Percentiles rank a stretch among this genome's conserved stretches.
Evolutionary conservation across 2,329 filamentous ascomycete species (phyloP).

Genomic region (Pseudocercospora fijiensis): DNA sequence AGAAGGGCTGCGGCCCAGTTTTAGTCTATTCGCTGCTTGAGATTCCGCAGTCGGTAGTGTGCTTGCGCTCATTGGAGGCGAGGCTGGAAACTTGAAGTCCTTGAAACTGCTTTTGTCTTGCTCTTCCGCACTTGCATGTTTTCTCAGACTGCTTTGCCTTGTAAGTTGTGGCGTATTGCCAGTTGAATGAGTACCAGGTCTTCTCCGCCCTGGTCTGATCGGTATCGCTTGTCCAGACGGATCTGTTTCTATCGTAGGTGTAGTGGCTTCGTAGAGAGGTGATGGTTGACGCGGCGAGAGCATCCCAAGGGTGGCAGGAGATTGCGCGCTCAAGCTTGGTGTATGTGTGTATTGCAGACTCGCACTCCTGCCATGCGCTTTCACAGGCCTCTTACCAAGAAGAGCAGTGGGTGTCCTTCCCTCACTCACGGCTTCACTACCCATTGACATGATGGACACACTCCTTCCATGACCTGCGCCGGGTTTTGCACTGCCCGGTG

Average conservation of each 20-base stretch:
- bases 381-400: constrained; percentile 49
- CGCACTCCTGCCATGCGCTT: constrained; percentile 72
- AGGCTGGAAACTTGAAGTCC: constrained; percentile 35
- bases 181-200: constrained; percentile 35
- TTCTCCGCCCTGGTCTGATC: constrained; percentile 27
- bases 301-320: constrained; percentile 18
- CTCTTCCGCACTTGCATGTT: constrained; percentile 16
- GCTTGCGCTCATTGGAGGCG: constrained; percentile 24
- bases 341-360: constrained; percentile 75
- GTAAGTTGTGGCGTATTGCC: constrained; percentile 33
- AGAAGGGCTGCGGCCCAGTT: constrained; percentile 33
- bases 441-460: constrained; percentile 52
- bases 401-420: constrained; percentile 17
- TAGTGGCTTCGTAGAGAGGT: constrained; percentile 43
- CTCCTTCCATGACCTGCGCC: constrained; percentile 48
- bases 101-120: constrained; percentile 18
- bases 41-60: constrained; percentile 21
- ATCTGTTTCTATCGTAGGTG: constrained; percentile 33
- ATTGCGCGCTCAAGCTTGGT: constrained; percentile 40
- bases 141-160: constrained; percentile 23
- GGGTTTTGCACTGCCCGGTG: constrained; percentile 48
- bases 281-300: constrained; percentile 40
- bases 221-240: constrained; percentile 18
- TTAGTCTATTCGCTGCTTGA: constrained; percentile 20
- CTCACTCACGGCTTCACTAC: constrained; percentile 43